phyloP scores from a whole-genome alignment of 2,329 filamentous ascomycete genomes.

The Exophiala oligosperma region DNA sequence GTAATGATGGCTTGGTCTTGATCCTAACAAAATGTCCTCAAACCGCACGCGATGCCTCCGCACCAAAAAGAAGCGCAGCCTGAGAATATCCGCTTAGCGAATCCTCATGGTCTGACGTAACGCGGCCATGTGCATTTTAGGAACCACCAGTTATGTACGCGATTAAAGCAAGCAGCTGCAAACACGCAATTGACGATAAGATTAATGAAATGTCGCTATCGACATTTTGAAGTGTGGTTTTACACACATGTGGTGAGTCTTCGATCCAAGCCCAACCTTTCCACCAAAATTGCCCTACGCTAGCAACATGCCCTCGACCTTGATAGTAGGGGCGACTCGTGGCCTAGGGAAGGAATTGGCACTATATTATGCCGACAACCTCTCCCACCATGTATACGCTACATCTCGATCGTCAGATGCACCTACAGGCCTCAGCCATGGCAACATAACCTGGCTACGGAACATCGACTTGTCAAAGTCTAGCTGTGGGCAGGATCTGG shows the following conservation, averaged over 20 bases:
- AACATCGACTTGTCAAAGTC: constrained; percentile 57
- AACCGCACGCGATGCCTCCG: background rate
- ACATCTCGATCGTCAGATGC: constrained; percentile 54
- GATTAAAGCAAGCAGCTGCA: background rate
- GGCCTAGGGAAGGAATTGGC: constrained; percentile 65
- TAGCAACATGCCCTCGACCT: constrained; percentile 36
- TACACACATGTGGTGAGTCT: background rate
- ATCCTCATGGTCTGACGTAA: background rate
- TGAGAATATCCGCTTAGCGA: too few relatives aligned
- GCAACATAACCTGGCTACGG: constrained; percentile 57
- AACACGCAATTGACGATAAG: background rate
- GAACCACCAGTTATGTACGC: background rate
- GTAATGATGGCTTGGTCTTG: background rate
- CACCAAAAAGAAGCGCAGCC: too few relatives aligned
- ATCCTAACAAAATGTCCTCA: background rate
- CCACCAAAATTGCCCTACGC: background rate
- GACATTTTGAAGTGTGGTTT: background rate
- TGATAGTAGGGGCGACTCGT: constrained; percentile 68
- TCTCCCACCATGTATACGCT: constrained; percentile 56
- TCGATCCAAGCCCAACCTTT: background rate
- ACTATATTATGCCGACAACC: constrained; percentile 55
- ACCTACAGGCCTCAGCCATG: constrained; percentile 34
- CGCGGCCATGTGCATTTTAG: background rate
- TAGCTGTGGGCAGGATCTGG: constrained; percentile 38
- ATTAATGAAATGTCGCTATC: background rate